These are phyloP conservation scores for Diaporthe citrichinensis DNA, from an alignment of 2,329 filamentous ascomycete genomes.

Conservation along the genomic window DNA sequence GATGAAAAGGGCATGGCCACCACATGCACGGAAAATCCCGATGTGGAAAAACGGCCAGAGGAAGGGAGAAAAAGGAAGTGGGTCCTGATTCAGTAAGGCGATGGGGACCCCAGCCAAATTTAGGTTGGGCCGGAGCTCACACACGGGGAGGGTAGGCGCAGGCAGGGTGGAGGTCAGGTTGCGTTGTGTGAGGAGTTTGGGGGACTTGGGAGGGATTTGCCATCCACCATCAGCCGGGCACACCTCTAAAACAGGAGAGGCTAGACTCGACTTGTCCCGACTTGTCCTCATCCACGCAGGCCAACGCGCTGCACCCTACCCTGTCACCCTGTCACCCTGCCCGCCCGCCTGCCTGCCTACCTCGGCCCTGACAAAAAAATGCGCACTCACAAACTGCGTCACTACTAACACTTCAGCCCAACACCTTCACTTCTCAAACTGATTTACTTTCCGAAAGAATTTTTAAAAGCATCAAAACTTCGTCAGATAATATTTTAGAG, in stretches of 20 bases:
- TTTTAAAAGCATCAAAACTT: too few species aligned
- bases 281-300: constrained; percentile 17
- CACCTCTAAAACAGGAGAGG: constrained; percentile 22
- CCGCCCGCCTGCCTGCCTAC: background rate
- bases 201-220: constrained; percentile 11
- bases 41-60: background rate
- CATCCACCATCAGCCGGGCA: constrained; percentile 5
- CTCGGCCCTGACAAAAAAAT: too few species aligned
- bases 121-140: constrained; percentile 22
- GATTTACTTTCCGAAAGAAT: too few species aligned
- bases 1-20: constrained; percentile 1
- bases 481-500: too few species aligned
- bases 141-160: background rate
- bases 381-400: too few species aligned
- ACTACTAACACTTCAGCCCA: too few species aligned
- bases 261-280: constrained; percentile 27
- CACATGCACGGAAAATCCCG: constrained; percentile 13
- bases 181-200: constrained; percentile 7
- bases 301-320: constrained; percentile 7
- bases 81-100: background rate
- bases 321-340: constrained; percentile 4
- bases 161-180: constrained; percentile 10
- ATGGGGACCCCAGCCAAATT: constrained; percentile 31
- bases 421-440: too few species aligned
- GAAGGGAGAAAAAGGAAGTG: constrained; percentile 1